Conservation (phyloP, 1,284 basidiomycete genomes). For the Boletus sp. region DNA sequence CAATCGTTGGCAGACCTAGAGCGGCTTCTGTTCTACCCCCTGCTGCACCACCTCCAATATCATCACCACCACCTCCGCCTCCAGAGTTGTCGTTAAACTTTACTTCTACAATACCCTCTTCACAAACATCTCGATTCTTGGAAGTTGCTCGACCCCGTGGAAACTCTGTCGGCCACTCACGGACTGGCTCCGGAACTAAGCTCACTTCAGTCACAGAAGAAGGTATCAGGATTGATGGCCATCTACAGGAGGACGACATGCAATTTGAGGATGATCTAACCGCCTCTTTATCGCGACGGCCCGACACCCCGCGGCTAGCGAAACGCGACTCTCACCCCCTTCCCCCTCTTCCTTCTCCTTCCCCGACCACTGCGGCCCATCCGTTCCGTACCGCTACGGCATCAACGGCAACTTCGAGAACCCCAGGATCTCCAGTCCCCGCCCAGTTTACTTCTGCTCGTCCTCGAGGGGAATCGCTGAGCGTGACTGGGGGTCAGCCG, state of each 20-base stretch:
- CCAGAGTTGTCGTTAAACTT: conserved; percentile 31
- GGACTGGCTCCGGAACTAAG: conserved; percentile 53
- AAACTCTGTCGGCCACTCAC: conserved; percentile 48
- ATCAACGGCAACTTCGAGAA: conserved; percentile 34
- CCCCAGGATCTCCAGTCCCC: conserved; percentile 42
- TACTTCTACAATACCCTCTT: conserved; percentile 26
- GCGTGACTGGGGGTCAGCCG: conserved; percentile 29
- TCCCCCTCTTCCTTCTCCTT: conserved; percentile 63
- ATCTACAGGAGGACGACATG: conserved; percentile 23
- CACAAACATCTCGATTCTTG: conserved; percentile 31
- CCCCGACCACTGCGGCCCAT: conserved; percentile 32
- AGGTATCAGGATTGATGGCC: conserved; percentile 37
- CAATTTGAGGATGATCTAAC: conserved; percentile 32
- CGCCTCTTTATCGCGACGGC: conserved; percentile 27
- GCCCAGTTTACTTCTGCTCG: conserved; percentile 41
- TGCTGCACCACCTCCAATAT: conserved; percentile 58
- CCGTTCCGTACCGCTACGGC: conserved; percentile 32
- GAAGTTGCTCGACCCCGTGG: conserved; percentile 44
- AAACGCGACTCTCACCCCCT: conserved; percentile 59
- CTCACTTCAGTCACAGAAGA: conserved; percentile 64
- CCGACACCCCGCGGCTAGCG: conserved; percentile 37
- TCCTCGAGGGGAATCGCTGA: conserved; percentile 41
- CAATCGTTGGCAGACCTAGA: conserved; percentile 40
- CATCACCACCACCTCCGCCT: conserved; percentile 62
- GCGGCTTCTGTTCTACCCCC: conserved; percentile 61